Evolutionary conservation across 2,329 filamentous ascomycete genomes (phyloP), one percentile per base, ranked within the genome.

Genomic region (Hypoxylon sp.): DNA sequence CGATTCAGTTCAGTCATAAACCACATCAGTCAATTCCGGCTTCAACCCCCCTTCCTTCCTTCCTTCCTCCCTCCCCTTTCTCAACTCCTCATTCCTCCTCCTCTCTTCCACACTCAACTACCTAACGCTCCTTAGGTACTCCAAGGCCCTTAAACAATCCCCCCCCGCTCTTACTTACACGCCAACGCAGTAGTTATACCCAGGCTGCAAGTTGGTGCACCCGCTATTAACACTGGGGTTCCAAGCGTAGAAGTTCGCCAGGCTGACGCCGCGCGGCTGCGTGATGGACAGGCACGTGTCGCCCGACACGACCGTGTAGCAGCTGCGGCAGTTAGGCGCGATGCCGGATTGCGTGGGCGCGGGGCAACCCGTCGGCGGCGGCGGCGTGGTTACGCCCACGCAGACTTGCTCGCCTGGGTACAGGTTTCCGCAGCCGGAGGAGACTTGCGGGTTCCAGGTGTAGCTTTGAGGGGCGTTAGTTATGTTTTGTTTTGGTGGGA

Each of bases 101-200:
- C 35, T 39, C 35, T n/a, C 13, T 14, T 2, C 35, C 4, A 13
- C 6, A 2, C 8, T 17, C 19, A 3, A 11, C 3, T 3, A 10
- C 17, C 17, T 9, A 5, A 29, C 26, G 3, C 5, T 29, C 3
- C 4, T 5, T 29, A 29, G 3, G 3, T 17, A 26, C 47, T 29
- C n/a, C n/a, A n/a, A n/a, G n/a, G n/a, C n/a, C n/a, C n/a, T n/a
- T n/a, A n/a, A n/a, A n/a, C n/a, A n/a, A n/a, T n/a, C n/a, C n/a
- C n/a, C n/a, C n/a, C n/a, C n/a, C n/a, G n/a, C n/a, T n/a, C n/a
- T n/a, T n/a, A n/a, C n/a, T n/a, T 57, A 51, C 29, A 71, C 66
- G 29, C 69, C 74, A 14, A 76, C 71, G 59, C 74, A 76, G 63
- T 76, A 76, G 55, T 75, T 74, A 31, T 72, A 76, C 3, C 70